These are phyloP conservation scores for Dendrostoma leiphaemia DNA, from an alignment of 2,329 filamentous ascomycete genomes.

Conservation along the genomic window DNA sequence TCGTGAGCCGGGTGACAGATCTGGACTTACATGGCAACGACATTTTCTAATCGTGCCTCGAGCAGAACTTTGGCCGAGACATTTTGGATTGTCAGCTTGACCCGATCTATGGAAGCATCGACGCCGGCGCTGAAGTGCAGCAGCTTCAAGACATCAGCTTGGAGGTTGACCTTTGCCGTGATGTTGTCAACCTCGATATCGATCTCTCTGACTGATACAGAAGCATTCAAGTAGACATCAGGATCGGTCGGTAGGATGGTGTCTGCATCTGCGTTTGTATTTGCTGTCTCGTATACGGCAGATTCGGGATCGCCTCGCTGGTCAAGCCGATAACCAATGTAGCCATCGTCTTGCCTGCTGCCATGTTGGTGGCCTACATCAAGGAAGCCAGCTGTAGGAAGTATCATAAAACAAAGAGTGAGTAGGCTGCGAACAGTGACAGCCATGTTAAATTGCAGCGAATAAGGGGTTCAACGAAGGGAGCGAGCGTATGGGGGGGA, in stretches of 20 bases:
- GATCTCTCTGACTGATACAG: constrained; percentile 56
- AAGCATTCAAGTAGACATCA: constrained; percentile 61
- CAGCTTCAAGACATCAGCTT: constrained; percentile 56
- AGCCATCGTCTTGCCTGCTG: constrained; percentile 38
- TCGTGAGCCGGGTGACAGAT: too few species aligned
- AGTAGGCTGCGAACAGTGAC: background rate
- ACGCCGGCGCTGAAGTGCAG: constrained; percentile 62
- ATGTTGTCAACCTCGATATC: constrained; percentile 57
- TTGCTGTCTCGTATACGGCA: constrained; percentile 51
- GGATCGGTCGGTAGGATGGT: constrained; percentile 43
- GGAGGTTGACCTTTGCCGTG: constrained; percentile 59
- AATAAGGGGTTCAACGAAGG: background rate
- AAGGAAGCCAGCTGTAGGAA: constrained; percentile 8
- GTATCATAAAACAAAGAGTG: background rate
- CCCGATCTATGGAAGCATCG: constrained; percentile 55
- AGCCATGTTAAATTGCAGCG: background rate
- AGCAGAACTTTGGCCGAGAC: constrained; percentile 57
- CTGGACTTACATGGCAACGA: constrained; percentile 49
- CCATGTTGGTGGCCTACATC: constrained; percentile 16
- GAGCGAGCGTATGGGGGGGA: background rate
- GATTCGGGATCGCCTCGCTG: constrained; percentile 49
- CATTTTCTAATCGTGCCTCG: constrained; percentile 58
- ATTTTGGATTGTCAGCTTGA: constrained; percentile 55
- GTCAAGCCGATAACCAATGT: constrained; percentile 54
- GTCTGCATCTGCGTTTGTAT: constrained; percentile 41